These are phyloP conservation scores for Vitis riparia DNA, from an alignment of 164 flowering plant species.

Conservation along the genomic window DNA sequence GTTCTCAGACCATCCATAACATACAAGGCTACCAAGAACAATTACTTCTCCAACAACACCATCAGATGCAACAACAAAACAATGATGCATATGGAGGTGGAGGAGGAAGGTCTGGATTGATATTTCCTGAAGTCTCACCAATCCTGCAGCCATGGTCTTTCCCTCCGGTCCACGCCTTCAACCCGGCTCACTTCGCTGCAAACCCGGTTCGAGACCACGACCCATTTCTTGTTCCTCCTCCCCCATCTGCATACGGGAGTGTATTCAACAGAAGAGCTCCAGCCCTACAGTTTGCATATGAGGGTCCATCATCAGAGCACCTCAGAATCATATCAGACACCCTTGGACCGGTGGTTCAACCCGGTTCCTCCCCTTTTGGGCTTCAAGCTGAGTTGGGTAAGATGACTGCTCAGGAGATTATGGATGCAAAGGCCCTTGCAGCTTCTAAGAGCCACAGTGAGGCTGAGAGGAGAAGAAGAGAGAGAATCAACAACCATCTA, in stretches of 20 bases:
- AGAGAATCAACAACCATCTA: conserved; percentile 94
- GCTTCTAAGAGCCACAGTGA: conserved; percentile 99
- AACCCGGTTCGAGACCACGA: conserved; percentile 40
- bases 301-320: conserved; percentile 52
- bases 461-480: conserved; percentile 90
- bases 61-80: conserved; percentile 30
- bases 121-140: conserved; percentile 48
- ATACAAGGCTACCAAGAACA: conserved; percentile 48
- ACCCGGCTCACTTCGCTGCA: conserved; percentile 31
- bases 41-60: conserved; percentile 38
- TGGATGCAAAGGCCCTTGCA: conserved; percentile 98
- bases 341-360: conserved; percentile 46
- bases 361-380: conserved; percentile 56
- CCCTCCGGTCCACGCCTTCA: conserved; percentile 51
- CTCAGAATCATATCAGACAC: conserved; percentile 62
- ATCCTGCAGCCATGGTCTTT: conserved; percentile 57
- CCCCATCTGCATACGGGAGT: conserved; percentile 40
- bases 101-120: conserved; percentile 21
- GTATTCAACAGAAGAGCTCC: conserved; percentile 53
- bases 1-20: conserved; percentile 39
- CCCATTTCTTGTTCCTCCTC: conserved; percentile 46
- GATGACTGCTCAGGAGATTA: conserved; percentile 91
- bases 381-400: conserved; percentile 72
- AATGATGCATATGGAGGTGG: conserved; percentile 18
- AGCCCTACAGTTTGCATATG: conserved; percentile 62